Evolutionary conservation across 2,329 filamentous ascomycete species (phyloP).

Genomic region (Beauveria medogensis): DNA sequence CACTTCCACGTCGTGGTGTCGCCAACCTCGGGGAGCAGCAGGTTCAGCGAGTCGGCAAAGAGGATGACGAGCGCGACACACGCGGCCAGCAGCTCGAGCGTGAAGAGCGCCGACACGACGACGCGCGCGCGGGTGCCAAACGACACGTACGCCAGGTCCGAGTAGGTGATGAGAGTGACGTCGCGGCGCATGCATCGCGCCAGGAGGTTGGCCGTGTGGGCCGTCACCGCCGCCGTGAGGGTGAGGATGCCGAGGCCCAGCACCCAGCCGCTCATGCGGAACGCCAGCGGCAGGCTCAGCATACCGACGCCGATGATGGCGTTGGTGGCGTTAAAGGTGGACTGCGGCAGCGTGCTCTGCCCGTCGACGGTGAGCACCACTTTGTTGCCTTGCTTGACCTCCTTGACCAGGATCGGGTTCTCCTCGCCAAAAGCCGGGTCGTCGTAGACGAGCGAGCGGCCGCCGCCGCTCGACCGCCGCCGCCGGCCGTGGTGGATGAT

Average conservation of each 20-base stretch:
- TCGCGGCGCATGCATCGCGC: slow-evolving; percentile 86
- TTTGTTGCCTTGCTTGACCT: slow-evolving; percentile 80
- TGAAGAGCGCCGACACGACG: slow-evolving; percentile 78
- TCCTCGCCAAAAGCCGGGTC: slow-evolving; percentile 46
- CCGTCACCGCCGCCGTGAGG: slow-evolving; percentile 67
- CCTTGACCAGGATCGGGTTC: slow-evolving; percentile 77
- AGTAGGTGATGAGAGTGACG: slow-evolving; percentile 81
- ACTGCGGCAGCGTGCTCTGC: slow-evolving; percentile 92
- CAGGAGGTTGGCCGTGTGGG: slow-evolving; percentile 77
- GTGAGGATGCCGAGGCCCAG: slow-evolving; percentile 68
- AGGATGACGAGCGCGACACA: slow-evolving; percentile 85
- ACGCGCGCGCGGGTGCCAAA: slow-evolving; percentile 78
- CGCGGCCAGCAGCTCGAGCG: slow-evolving; percentile 75
- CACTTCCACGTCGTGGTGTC: slow-evolving; percentile 74
- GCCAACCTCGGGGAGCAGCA: slow-evolving; percentile 62
- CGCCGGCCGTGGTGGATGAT: slow-evolving; percentile 35
- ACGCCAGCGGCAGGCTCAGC: slow-evolving; percentile 77
- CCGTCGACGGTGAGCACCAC: slow-evolving; percentile 79
- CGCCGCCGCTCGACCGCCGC: slow-evolving; percentile 29
- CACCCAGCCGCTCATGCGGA: slow-evolving; percentile 84
- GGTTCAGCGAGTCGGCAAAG: slow-evolving; percentile 83
- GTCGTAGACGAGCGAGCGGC: slow-evolving; percentile 22
- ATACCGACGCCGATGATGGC: slow-evolving; percentile 86
- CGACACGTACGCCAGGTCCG: slow-evolving; percentile 83
- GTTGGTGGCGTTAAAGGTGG: slow-evolving; percentile 93